These are phyloP conservation scores for Lepidium didymum DNA, from an alignment of 345 rosid species.

Conservation along the genomic window DNA sequence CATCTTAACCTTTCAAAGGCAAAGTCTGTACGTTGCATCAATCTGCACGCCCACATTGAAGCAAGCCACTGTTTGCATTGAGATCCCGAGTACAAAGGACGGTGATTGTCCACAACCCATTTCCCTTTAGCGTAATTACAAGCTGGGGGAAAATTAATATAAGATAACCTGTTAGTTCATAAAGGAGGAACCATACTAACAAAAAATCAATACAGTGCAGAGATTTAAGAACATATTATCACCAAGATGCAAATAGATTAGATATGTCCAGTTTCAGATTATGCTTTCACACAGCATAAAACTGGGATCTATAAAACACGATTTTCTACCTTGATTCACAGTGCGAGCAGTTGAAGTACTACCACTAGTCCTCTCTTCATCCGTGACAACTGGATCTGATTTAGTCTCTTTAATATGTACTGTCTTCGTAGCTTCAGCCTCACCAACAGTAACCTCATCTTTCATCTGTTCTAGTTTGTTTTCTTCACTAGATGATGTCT, in stretches of 20 bases:
- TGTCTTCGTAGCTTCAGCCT: background rate
- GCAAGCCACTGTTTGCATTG: constrained; percentile 89
- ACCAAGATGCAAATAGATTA: background rate
- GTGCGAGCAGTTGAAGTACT: constrained; percentile 2
- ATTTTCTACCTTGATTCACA: constrained; percentile 12
- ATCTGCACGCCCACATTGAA: constrained; percentile 86
- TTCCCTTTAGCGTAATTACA: constrained; percentile 86
- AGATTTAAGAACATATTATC: background rate
- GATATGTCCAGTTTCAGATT: background rate
- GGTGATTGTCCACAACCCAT: constrained; percentile 74
- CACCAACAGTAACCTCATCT: constrained; percentile 10
- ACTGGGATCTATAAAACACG: background rate
- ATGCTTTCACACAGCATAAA: background rate
- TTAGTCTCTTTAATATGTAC: background rate
- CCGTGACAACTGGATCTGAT: constrained; percentile 6
- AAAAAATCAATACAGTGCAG: background rate
- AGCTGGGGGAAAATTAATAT: constrained; percentile 27
- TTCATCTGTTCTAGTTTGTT: constrained; percentile 7
- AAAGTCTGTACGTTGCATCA: constrained; percentile 83
- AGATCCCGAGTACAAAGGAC: constrained; percentile 74
- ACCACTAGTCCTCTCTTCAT: constrained; percentile 15
- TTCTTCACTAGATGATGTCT: constrained; percentile 5
- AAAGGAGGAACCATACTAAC: background rate
- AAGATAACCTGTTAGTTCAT: background rate
- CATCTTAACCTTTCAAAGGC: constrained; percentile 67